Evolutionary conservation across 2,329 filamentous ascomycete species (phyloP), one percentile per base, ranked within the genome.

Genomic region (Paecilomyces fulvus): DNA sequence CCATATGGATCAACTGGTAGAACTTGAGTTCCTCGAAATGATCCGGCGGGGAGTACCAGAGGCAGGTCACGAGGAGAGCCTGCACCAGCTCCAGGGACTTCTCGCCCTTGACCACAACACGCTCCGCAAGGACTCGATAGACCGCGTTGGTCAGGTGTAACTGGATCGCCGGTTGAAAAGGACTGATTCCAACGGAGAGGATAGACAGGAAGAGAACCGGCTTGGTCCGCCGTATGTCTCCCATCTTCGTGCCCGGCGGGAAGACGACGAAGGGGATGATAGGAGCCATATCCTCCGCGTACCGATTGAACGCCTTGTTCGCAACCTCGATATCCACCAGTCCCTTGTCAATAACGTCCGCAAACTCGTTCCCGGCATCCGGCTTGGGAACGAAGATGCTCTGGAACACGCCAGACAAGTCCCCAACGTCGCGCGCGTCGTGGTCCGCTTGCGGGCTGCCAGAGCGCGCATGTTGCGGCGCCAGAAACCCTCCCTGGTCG

Each of bases 21-120:
- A 94, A 95, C 68, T 94, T 94, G 66, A 92, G 83, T 73, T 94
- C 88, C 65, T 95, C 89, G 58, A 89, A 89, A 64, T 88, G 82
- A 62, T 92, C 86, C 0, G 90, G 90, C 14, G 90, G 89, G 69
- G 85, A 85, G 70, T 95, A 95, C 89, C 90, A 95, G 20, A 91
- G 81, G n/a, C 86, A 84, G 6, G 84, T 79, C 3, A 95, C 77
- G 57, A 89, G 81, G 46, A 95, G 75, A 1, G 89, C 83, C 73
- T 96, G 91, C 8, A 95, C 83, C 6, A 95, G 77, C 70, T 95
- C 91, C 17, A 96, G 73, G 33, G 83, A 89, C 76, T 95, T 95
- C 64, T 90, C 85, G 11, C 89, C 90, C 6, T 83, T 81, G 30
- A 90, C 77, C 62, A 94, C 81, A 46, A 92, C 80, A 61, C 84